A percentile compares a stretch with the other conserved stretches of the same genome.
Conservation (phyloP, 768 basidiomycete genomes). For the Calocybe indica region DNA sequence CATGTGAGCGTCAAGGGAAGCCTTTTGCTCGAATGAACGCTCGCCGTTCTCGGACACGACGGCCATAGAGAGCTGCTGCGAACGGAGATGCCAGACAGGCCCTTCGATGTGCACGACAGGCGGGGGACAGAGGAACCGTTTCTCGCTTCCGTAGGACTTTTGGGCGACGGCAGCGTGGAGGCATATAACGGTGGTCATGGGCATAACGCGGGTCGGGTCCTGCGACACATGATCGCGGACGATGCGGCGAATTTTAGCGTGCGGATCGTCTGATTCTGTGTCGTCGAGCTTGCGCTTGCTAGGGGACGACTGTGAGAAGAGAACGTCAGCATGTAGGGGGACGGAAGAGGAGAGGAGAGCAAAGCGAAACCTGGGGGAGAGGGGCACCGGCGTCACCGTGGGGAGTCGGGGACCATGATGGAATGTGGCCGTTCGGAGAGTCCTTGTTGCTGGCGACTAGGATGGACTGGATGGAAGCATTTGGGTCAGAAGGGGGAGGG, state of each 20-base stretch:
- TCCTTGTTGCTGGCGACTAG: constrained; percentile 46
- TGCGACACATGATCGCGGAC: constrained; percentile 78
- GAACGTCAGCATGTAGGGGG: too few species aligned
- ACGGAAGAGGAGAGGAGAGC: constrained; percentile 1
- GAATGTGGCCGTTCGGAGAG: constrained; percentile 34
- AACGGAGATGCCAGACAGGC: constrained; percentile 77
- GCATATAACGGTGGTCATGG: constrained; percentile 88
- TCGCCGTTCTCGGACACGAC: constrained; percentile 81
- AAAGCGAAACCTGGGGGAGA: constrained; percentile 30
- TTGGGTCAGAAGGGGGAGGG: constrained; percentile 30
- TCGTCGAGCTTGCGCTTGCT: constrained; percentile 76
- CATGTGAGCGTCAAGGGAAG: constrained; percentile 77
- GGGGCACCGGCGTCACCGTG: background rate
- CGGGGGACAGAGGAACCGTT: constrained; percentile 90
- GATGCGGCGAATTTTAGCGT: constrained; percentile 78
- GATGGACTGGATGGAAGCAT: constrained; percentile 44
- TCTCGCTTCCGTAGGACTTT: constrained; percentile 95
- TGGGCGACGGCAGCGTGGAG: constrained; percentile 92
- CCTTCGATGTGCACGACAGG: constrained; percentile 92
- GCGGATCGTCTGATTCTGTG: constrained; percentile 55
- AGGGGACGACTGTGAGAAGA: constrained; percentile 28
- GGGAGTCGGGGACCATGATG: constrained; percentile 29
- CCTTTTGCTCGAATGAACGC: constrained; percentile 80
- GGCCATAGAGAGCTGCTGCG: constrained; percentile 79
- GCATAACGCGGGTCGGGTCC: constrained; percentile 68